Evolutionary conservation across 2,329 filamentous ascomycete species (phyloP).

Genomic region (Sclerotinia sclerotiorum): DNA sequence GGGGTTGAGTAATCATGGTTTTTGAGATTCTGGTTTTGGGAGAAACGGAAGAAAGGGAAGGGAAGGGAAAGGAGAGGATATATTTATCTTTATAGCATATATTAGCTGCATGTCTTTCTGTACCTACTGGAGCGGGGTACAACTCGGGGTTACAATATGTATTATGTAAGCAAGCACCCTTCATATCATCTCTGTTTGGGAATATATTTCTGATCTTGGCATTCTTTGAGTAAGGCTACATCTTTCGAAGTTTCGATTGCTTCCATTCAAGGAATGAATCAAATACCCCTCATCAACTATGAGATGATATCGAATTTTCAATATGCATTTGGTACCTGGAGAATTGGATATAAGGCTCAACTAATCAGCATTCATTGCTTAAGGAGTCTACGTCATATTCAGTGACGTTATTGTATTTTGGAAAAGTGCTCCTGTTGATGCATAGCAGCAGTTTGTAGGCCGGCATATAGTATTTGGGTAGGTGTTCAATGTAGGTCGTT

Average conservation of each 20-base stretch:
- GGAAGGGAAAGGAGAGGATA: neutral
- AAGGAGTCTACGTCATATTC: neutral
- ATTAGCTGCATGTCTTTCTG: neutral
- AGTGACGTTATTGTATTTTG: neutral
- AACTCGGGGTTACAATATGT: neutral
- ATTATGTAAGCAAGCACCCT: conserved; percentile 8
- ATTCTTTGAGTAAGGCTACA: no score
- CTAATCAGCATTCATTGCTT: neutral
- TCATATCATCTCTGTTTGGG: neutral
- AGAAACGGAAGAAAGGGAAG: no score
- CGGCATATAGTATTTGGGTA: neutral
- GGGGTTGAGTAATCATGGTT: no score
- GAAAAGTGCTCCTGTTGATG: neutral
- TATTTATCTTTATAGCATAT: neutral
- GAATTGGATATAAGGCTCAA: neutral
- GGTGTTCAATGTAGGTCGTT: neutral
- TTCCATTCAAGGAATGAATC: neutral
- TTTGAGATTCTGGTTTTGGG: neutral
- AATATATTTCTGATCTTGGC: neutral
- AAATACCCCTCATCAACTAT: no score
- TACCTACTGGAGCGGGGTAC: neutral
- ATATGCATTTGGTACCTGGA: neutral
- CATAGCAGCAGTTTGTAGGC: neutral
- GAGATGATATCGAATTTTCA: neutral
- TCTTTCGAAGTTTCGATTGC: neutral